Evolutionary conservation across 176 grass and related monocot genomes (phyloP), one percentile per base, ranked within the genome.

Genomic region (Oryza australiensis): DNA sequence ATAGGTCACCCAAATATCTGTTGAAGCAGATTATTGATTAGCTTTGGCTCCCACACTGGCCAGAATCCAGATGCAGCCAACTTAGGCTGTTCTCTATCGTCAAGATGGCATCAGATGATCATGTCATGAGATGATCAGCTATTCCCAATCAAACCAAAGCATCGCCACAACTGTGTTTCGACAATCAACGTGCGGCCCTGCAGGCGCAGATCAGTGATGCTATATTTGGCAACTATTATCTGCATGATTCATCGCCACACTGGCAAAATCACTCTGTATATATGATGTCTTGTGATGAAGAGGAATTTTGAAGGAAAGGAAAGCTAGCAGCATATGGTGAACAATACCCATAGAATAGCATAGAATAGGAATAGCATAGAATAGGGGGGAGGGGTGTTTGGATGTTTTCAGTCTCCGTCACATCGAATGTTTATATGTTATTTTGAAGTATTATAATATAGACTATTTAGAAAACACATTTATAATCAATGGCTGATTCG

Each of bases 161-260:
- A 71, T 3, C 65, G 23, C 74, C 65, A 77, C 67, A 32, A 77
- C 62, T 66, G 49, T 81, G 66, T 46, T 62, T 82, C 35, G 88
- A 86, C 83, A 86, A 86, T 78, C 73, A 89, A 89, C 83, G 83
- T 86, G 83, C 42, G 64, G 41, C 72, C 77, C 67, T 78, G 83
- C 83, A 77, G 83, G 66, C 29, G 42, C 72, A 60, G 78, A 73
- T 26, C 73, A 86, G 73, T 89, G 73, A 82, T 78, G 68, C 83
- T 89, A 89, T 89, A 86, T 89, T 86, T 89, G 88, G 83, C 60
- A 89, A 86, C 88, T 86, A 89, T 89, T 89, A 86, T 82, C 67
- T 86, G 83, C 88, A 68, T 86, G 74, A 78, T 73, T 49, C 78
- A 82, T 55, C 66, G 78, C 88, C 20, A 82, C 88, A 73, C 83